Evolutionary conservation across 192 early-diverging fungal species (phyloP).

Genomic region (Gigaspora rosea): DNA sequence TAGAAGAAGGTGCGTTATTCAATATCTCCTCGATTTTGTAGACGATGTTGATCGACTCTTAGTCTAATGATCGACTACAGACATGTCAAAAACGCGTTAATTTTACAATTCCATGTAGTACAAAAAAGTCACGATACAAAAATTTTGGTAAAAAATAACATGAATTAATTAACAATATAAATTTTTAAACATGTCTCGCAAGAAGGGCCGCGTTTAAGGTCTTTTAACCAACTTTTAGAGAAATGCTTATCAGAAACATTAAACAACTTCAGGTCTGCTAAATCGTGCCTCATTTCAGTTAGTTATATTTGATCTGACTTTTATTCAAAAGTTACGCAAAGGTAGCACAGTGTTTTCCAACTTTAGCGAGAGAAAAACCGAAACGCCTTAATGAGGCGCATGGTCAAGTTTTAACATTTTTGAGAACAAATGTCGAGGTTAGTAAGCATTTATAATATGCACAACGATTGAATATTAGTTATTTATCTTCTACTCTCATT

Average conservation of each 20-base stretch:
- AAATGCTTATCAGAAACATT: slow-evolving; percentile 9
- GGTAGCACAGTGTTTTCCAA: slow-evolving; percentile 5
- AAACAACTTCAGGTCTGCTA: slow-evolving; percentile 5
- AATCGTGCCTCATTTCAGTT: neutral
- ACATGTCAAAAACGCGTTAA: too few species aligned
- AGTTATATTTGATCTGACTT: neutral
- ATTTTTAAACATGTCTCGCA: neutral
- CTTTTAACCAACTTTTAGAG: neutral
- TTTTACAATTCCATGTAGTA: too few species aligned
- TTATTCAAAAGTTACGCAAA: slow-evolving; percentile 11
- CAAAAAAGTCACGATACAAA: too few species aligned
- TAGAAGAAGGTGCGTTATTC: too few species aligned
- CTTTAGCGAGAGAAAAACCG: slow-evolving; percentile 2
- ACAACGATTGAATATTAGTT: neutral
- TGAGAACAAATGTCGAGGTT: slow-evolving; percentile 8
- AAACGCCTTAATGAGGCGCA: neutral
- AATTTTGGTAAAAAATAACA: too few species aligned
- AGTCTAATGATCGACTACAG: too few species aligned
- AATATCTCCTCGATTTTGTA: too few species aligned
- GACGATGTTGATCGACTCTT: too few species aligned
- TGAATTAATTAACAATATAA: too few species aligned
- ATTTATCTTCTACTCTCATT: neutral
- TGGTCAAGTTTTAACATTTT: neutral
- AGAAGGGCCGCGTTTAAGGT: neutral
- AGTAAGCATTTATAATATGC: neutral